Evolutionary conservation across 2,329 filamentous ascomycete species (phyloP).

Genomic region (Apiospora saccharicola): DNA sequence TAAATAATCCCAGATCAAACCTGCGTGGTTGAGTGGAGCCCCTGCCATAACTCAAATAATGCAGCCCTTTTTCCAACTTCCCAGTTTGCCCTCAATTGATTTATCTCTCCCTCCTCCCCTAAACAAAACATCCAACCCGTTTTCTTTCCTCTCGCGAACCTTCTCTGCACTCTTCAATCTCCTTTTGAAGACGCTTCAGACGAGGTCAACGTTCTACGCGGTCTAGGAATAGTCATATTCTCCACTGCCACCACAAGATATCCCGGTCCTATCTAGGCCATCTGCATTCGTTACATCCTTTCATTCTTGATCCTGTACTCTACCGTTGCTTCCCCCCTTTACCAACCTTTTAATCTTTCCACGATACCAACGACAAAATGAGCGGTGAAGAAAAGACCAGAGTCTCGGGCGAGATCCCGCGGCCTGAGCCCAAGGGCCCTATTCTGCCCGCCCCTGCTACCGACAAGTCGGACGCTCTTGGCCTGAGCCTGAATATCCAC

Average conservation of each 20-base stretch:
- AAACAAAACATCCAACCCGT: constrained; percentile 8
- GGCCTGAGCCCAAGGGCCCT: constrained; percentile 62
- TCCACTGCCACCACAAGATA: background rate
- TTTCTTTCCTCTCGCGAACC: constrained; percentile 6
- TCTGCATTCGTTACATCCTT: constrained; percentile 20
- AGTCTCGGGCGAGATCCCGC: constrained; percentile 77
- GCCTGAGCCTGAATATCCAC: constrained; percentile 72
- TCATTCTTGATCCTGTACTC: constrained; percentile 10
- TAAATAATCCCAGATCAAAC: constrained; percentile 20
- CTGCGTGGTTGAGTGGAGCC: constrained; percentile 14
- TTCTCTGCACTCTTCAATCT: constrained; percentile 17
- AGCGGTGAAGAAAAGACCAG: constrained; percentile 81
- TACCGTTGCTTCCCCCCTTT: constrained; percentile 25
- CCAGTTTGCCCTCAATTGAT: constrained; percentile 18
- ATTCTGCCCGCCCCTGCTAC: constrained; percentile 78
- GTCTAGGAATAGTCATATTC: constrained; percentile 8
- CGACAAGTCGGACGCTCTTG: constrained; percentile 66
- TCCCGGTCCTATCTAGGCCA: constrained; percentile 19
- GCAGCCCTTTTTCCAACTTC: constrained; percentile 20
- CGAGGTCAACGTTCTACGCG: constrained; percentile 15
- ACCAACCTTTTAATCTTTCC: constrained; percentile 34
- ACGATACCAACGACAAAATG: constrained; percentile 54
- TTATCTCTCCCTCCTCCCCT: constrained; percentile 16
- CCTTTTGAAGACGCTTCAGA: constrained; percentile 8
- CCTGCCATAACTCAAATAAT: constrained; percentile 22